Evolutionary conservation across 371 early-diverging fungal species (phyloP).

Genomic region (Mucor circinelloides): DNA sequence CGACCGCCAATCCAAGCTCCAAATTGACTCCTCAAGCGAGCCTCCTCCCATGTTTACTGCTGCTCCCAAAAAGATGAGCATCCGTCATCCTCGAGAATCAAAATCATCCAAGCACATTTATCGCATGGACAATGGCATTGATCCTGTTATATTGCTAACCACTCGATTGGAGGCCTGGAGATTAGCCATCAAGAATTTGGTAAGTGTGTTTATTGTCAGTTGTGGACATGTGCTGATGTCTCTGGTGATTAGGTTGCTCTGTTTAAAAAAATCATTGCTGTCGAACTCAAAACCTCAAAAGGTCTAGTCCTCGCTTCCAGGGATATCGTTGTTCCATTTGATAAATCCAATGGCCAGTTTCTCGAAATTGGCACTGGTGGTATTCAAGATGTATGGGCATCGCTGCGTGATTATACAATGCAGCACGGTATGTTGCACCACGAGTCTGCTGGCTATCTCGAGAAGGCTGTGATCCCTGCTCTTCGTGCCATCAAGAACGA

Average conservation of each 20-base stretch:
- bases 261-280: constrained; percentile 34
- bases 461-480: constrained; percentile 36
- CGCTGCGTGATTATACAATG: constrained; percentile 40
- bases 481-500: constrained; percentile 43
- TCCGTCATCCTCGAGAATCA: constrained; percentile 18
- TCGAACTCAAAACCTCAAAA: constrained; percentile 32
- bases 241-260: constrained; percentile 29
- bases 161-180: constrained; percentile 43
- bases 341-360: constrained; percentile 35
- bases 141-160: constrained; percentile 36
- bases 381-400: constrained; percentile 48
- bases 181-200: constrained; percentile 39
- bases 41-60: constrained; percentile 45
- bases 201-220: constrained; percentile 5
- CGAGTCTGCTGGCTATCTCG: constrained; percentile 39
- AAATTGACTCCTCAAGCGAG: constrained; percentile 16
- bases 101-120: constrained; percentile 34
- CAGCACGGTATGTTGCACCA: constrained; percentile 46
- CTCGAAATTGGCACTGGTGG: constrained; percentile 38
- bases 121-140: constrained; percentile 47
- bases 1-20: constrained; percentile 22
- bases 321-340: constrained; percentile 32
- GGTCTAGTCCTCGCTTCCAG: constrained; percentile 29
- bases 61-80: constrained; percentile 15
- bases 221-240: too few species aligned